Evolutionary conservation across 257 asterid species (phyloP).

Genomic region (Capsicum baccatum): DNA sequence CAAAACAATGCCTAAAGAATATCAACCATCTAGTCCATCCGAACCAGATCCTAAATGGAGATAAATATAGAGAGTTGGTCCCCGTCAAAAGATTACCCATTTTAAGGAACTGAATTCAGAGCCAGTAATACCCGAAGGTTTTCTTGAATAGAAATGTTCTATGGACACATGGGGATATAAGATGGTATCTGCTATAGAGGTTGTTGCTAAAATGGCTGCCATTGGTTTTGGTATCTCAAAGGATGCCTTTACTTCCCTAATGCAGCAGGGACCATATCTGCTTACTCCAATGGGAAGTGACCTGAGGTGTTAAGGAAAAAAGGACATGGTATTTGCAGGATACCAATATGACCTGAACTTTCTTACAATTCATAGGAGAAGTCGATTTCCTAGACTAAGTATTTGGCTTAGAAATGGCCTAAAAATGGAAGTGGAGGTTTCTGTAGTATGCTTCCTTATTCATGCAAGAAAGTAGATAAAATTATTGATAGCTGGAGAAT

Average conservation of each 20-base stretch:
- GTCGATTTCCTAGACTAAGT: conserved; percentile 70
- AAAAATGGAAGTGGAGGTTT: conserved; percentile 63
- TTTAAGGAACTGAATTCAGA: conserved; percentile 95
- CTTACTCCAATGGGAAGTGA: conserved; percentile 98
- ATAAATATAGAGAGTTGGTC: conserved; percentile 98
- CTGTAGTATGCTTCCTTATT: too few species aligned
- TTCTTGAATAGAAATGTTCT: conserved; percentile 84
- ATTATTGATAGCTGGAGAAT: too few species aligned
- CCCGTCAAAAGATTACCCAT: conserved; percentile 69
- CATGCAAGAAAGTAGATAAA: too few species aligned
- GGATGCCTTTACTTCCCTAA: too few species aligned
- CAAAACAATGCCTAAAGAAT: conserved; percentile 65
- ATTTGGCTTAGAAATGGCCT: conserved; percentile 93
- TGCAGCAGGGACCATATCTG: conserved; percentile 85
- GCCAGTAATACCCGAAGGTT: conserved; percentile 97
- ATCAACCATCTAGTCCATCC: conserved; percentile 64
- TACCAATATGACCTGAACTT: conserved; percentile 46
- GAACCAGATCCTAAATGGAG: conserved; percentile 99
- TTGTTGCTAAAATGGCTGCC: too few species aligned
- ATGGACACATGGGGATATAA: conserved; percentile 88
- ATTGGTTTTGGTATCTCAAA: too few species aligned
- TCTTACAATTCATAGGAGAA: too few species aligned
- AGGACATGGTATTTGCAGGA: conserved; percentile 95
- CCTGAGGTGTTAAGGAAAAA: conserved; percentile 69
- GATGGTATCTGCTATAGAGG: too few species aligned